Conservation (phyloP, 1,139 yeast genomes). For the Scheffersomyces quercinus region DNA sequence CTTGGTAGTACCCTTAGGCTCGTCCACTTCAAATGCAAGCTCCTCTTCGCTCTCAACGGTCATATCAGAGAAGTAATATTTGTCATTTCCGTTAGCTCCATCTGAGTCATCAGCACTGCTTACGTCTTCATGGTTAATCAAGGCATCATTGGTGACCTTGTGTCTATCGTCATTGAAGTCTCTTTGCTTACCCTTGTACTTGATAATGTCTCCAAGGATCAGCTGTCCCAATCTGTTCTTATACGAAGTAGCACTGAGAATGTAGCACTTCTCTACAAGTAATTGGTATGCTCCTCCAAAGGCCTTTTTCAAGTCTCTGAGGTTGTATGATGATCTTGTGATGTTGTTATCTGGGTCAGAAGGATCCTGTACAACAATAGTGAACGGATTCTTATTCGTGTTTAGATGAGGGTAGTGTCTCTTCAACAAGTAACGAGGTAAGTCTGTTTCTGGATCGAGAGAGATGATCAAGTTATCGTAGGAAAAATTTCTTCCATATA, state of each 20-base stretch:
- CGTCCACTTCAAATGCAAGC: slow-evolving; percentile 2
- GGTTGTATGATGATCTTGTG: slow-evolving; percentile 81
- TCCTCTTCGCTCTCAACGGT: slow-evolving; percentile 43
- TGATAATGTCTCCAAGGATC: slow-evolving; percentile 78
- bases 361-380: slow-evolving; percentile 88
- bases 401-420: slow-evolving; percentile 53
- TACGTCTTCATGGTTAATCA: slow-evolving; percentile 27
- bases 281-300: slow-evolving; percentile 91
- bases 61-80: slow-evolving; percentile 44
- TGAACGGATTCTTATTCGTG: slow-evolving; percentile 56
- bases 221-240: slow-evolving; percentile 71
- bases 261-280: slow-evolving; percentile 69
- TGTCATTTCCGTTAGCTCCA: slow-evolving; percentile 37
- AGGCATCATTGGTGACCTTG: slow-evolving; percentile 63
- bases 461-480: slow-evolving; percentile 76
- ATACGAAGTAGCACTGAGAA: slow-evolving; percentile 57
- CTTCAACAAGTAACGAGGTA: slow-evolving; percentile 59
- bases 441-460: slow-evolving; percentile 50
- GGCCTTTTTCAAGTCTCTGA: slow-evolving; percentile 79
- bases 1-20: slow-evolving; percentile 6
- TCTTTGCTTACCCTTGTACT: slow-evolving; percentile 71
- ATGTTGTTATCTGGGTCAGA: slow-evolving; percentile 81
- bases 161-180: slow-evolving; percentile 79
- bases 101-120: slow-evolving; percentile 28
- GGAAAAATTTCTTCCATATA: slow-evolving; percentile 91